A percentile compares a stretch with the other conserved stretches of the same genome.
These are phyloP conservation scores for Holtermannia corniformis DNA, from an alignment of 768 basidiomycete species.

Conservation along the genomic window DNA sequence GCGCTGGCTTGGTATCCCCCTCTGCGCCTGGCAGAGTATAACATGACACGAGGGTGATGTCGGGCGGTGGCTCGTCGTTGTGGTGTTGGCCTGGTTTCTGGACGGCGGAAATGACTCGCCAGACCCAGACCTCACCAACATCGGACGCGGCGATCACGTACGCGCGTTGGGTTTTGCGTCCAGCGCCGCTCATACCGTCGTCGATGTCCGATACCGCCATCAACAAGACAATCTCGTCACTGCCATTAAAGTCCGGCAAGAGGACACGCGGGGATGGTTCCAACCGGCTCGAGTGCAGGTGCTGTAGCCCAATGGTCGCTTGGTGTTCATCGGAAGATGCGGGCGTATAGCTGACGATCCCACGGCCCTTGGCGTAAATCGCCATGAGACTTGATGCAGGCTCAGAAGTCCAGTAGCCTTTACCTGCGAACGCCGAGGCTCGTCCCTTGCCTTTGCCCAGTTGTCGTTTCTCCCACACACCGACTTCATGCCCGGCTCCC, in stretches of 20 bases:
- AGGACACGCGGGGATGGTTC: constrained; percentile 11
- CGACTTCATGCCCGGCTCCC: constrained; percentile 24
- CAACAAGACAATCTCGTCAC: constrained; percentile 23
- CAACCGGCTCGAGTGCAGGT: constrained; percentile 14
- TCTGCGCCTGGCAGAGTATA: constrained; percentile 18
- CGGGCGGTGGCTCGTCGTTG: constrained; percentile 4
- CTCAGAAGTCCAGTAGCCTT: constrained; percentile 16
- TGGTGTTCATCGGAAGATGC: background rate
- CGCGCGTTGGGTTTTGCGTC: constrained; percentile 22
- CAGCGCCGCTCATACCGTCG: constrained; percentile 27
- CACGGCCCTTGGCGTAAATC: constrained; percentile 34
- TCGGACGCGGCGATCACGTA: constrained; percentile 30
- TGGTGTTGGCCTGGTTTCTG: background rate
- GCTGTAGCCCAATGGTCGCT: constrained; percentile 17
- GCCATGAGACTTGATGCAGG: constrained; percentile 8
- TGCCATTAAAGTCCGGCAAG: constrained; percentile 16
- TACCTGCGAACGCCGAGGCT: constrained; percentile 15
- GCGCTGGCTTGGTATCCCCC: constrained; percentile 4
- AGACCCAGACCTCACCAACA: constrained; percentile 30
- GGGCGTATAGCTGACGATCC: constrained; percentile 19
- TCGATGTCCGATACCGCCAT: constrained; percentile 40
- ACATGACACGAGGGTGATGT: constrained; percentile 12
- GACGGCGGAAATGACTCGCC: constrained; percentile 21
- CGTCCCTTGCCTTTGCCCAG: constrained; percentile 8
- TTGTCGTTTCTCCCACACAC: constrained; percentile 26